Base-by-base conservation (phyloP, 768 basidiomycete genomes). In the Auricularia heimuer region DNA sequence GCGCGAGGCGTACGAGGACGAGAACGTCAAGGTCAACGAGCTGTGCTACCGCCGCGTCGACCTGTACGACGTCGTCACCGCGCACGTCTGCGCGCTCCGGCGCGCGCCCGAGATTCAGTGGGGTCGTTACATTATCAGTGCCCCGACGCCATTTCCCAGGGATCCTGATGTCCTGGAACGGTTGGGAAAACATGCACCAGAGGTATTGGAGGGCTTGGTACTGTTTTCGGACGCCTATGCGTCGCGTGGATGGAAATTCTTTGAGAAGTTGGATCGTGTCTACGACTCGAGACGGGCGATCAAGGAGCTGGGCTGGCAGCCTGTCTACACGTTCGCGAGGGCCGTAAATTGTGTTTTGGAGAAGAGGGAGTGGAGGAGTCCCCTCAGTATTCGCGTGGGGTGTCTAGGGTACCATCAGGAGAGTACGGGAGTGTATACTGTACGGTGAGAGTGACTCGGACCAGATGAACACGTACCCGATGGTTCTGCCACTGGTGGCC, bases 11-110 rank as follows among this genome's bases (percentile, higher is more conserved):
- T 60, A 8, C 56, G 7, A 29, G 18, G 56, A 60, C 34, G 56
- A 60, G 11, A 60, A 60, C 24, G 29, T 60, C 56, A 60, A 60
- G 56, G 34, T 60, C 24, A 60, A 60, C 34, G 56, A 60, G 29
- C 56, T 60, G 34, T 60, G 24, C 56, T 60, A 60, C 56, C 56
- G 56, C 8, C 56, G 56, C 24, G 56, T 33, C 6, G 56, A 60
- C 56, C 56, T 60, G 4, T 35, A 29, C 56, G 56, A 60, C 56
- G 56, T 60, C 56, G 56, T 34, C 29, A 60, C 56, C 10, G 56
- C 56, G 4, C 56, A 60, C 29, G 29, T 60, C 14, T 35, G 33
- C 56, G 56, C 56, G 34, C 12, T 60, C 24, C 16, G 33, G 29
- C 21, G 56, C 6, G 56, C 33, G 29, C 21, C 56, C 3, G 56